These are phyloP conservation scores for Kluyveromyces sp. DNA, from an alignment of 1,139 yeast genomes.

Conservation along the genomic window DNA sequence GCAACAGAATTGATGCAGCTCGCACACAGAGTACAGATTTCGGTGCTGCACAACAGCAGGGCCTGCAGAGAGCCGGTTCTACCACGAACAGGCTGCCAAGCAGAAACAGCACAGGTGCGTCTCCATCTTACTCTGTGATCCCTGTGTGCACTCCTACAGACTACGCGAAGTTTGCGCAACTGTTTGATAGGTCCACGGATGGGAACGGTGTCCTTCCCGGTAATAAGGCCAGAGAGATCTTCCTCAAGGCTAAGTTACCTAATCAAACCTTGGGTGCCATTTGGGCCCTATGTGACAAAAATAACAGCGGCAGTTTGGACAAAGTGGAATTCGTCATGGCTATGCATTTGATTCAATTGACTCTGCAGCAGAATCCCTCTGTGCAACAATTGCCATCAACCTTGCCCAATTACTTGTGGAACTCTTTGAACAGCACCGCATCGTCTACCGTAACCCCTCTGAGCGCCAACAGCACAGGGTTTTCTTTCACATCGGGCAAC, in stretches of 20 bases:
- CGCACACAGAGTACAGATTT: constrained; percentile 21
- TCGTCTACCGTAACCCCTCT: constrained; percentile 21
- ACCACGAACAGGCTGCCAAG: constrained; percentile 7
- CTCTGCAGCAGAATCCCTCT: constrained; percentile 60
- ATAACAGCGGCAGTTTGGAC: constrained; percentile 62
- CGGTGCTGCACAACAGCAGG: not conserved
- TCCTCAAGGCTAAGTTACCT: constrained; percentile 81
- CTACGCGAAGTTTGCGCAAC: constrained; percentile 60
- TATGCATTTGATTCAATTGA: constrained; percentile 87
- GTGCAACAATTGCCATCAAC: constrained; percentile 61
- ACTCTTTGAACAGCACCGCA: constrained; percentile 35
- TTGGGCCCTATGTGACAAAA: constrained; percentile 81
- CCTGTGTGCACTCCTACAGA: constrained; percentile 63
- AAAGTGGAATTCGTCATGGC: constrained; percentile 80
- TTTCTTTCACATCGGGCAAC: constrained; percentile 20
- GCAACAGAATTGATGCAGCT: constrained; percentile 32
- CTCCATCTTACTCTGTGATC: constrained; percentile 31
- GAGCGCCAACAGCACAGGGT: constrained; percentile 32
- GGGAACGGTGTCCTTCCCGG: constrained; percentile 57
- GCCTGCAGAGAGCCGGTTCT: constrained; percentile 9
- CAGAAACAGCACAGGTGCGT: constrained; percentile 17
- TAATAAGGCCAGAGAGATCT: constrained; percentile 70
- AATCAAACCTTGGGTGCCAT: constrained; percentile 71
- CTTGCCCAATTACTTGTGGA: constrained; percentile 66
- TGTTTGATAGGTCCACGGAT: constrained; percentile 56